Evolutionary conservation across 164 flowering plant genomes (phyloP).

Genomic region (Nymphaea thermarum): DNA sequence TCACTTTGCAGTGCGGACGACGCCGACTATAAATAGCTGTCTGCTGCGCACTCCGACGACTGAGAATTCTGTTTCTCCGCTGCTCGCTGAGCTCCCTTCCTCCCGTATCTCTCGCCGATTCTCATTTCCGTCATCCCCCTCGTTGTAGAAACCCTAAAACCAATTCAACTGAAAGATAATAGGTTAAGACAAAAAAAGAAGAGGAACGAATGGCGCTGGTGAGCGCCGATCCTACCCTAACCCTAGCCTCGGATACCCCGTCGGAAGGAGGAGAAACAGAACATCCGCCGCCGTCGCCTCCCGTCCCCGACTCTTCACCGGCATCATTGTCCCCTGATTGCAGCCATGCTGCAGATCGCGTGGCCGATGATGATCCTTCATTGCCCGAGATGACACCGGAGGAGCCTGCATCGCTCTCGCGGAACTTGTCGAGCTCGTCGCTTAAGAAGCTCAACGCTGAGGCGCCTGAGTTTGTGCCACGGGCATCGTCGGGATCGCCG

Average conservation of each 20-base stretch:
- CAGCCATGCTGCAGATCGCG: neutral
- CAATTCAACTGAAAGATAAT: too few relatives aligned
- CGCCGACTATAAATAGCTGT: too few relatives aligned
- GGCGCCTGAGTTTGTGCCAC: constrained; percentile 77
- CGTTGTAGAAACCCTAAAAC: too few relatives aligned
- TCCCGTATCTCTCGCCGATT: too few relatives aligned
- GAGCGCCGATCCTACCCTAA: neutral
- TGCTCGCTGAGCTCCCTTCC: too few relatives aligned
- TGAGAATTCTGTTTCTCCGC: too few relatives aligned
- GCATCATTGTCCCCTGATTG: neutral
- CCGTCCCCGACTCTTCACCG: neutral
- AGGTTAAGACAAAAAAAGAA: too few relatives aligned
- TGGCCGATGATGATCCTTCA: neutral
- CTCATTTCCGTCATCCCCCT: too few relatives aligned
- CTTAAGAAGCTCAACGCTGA: constrained; percentile 40
- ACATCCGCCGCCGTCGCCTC: neutral
- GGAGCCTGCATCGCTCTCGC: neutral
- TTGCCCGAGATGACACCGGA: neutral
- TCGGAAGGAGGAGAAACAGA: neutral
- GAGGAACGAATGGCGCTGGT: neutral
- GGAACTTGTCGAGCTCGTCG: neutral
- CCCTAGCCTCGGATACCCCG: neutral
- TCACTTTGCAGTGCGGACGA: too few relatives aligned
- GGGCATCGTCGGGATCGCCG: constrained; percentile 5
- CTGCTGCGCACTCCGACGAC: too few relatives aligned